A percentile compares a stretch with the other conserved stretches of the same genome.
These are phyloP conservation scores for Termitomyces sp. DNA, from an alignment of 768 basidiomycete genomes.

Conservation along the genomic window DNA sequence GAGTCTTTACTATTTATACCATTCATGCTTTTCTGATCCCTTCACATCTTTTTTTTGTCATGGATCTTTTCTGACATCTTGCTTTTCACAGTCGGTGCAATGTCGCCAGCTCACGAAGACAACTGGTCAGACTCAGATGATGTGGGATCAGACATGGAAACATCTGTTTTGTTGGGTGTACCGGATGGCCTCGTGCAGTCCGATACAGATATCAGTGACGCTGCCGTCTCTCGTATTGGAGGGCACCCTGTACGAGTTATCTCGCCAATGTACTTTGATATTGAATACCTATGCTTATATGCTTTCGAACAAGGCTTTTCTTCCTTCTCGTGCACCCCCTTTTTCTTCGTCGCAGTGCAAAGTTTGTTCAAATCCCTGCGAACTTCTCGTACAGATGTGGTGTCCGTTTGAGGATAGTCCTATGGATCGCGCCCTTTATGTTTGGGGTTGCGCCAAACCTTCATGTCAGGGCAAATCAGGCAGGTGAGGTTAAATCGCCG, in stretches of 20 bases:
- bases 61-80: constrained; percentile 15
- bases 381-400: constrained; percentile 84
- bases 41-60: constrained; percentile 15
- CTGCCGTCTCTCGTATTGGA: constrained; percentile 84
- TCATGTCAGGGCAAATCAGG: constrained; percentile 73
- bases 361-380: constrained; percentile 68
- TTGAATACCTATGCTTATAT: constrained; percentile 42
- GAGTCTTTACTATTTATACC: constrained; percentile 63
- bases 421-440: constrained; percentile 79
- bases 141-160: constrained; percentile 49
- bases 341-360: constrained; percentile 66
- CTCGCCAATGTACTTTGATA: constrained; percentile 43
- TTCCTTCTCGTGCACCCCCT: constrained; percentile 58
- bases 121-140: constrained; percentile 84
- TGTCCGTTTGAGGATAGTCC: constrained; percentile 84
- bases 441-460: constrained; percentile 74
- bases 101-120: constrained; percentile 43
- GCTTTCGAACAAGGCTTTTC: constrained; percentile 58
- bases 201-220: constrained; percentile 60
- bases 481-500: constrained; percentile 47
- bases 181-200: constrained; percentile 69
- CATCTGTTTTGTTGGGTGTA: constrained; percentile 72
- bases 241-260: constrained; percentile 79
- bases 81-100: constrained; percentile 17
- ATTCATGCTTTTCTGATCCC: constrained; percentile 91